Percentiles rank a stretch among this genome's conserved stretches.
These are phyloP conservation scores for Globisporangium iwayamae DNA, from an alignment of 352 stramenopile species.

Conservation along the genomic window DNA sequence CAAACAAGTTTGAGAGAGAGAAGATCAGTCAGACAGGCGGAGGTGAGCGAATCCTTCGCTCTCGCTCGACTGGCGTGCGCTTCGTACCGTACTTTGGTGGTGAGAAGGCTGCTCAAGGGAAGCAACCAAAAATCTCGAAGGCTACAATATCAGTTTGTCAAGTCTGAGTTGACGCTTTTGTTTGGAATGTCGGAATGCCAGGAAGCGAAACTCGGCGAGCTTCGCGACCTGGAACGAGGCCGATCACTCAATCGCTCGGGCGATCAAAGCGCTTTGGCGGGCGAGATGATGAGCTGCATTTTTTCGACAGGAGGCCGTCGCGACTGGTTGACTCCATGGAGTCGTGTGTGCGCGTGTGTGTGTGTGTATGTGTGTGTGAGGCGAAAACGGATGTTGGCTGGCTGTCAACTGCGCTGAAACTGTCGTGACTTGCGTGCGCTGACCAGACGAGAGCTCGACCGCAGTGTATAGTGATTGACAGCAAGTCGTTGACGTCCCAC, in stretches of 20 bases:
- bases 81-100: not conserved
- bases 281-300: not conserved
- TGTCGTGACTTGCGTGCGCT: not conserved
- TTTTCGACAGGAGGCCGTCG: not conserved
- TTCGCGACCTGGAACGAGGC: constrained; percentile 2
- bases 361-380: no score
- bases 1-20: not conserved
- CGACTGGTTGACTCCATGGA: not conserved
- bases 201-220: constrained; percentile 1
- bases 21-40: not conserved
- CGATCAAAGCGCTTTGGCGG: not conserved
- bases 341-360: no score
- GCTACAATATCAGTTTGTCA: not conserved
- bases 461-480: not conserved
- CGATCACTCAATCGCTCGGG: not conserved
- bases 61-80: not conserved
- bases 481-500: not conserved
- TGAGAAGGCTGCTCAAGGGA: not conserved
- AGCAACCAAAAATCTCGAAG: constrained; percentile 1
- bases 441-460: not conserved
- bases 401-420: constrained; percentile 1
- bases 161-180: not conserved
- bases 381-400: not conserved
- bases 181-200: constrained; percentile 1
- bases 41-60: not conserved